A percentile compares a stretch with the other conserved stretches of the same genome.
These are phyloP conservation scores for Trametes maxima DNA, from an alignment of 768 basidiomycete species.

Conservation along the genomic window DNA sequence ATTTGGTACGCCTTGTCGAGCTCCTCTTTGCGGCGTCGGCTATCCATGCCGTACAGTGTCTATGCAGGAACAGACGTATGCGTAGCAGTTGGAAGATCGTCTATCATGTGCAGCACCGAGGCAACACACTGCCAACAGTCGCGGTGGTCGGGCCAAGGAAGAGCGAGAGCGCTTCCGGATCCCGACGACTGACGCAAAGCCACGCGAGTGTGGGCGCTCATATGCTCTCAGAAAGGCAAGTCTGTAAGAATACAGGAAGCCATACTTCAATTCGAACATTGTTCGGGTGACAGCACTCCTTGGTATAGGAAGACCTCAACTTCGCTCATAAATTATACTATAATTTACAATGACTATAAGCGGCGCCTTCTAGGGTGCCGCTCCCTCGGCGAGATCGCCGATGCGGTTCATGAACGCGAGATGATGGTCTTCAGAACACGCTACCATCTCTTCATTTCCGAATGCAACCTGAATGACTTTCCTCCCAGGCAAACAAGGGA, in stretches of 20 bases:
- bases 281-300: no score
- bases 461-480: slow-evolving; percentile 44
- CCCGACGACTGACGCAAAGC: slow-evolving; percentile 5
- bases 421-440: slow-evolving; percentile 44
- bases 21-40: slow-evolving; percentile 28
- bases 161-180: not conserved
- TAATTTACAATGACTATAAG: not conserved
- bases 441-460: slow-evolving; percentile 37
- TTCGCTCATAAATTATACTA: not conserved
- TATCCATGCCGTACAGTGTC: slow-evolving; percentile 16
- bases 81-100: no score
- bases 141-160: not conserved
- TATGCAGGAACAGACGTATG: not conserved
- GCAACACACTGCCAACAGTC: no score
- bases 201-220: slow-evolving; percentile 3
- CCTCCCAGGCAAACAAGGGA: slow-evolving; percentile 37
- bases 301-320: no score
- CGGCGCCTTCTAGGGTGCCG: not conserved
- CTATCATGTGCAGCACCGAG: not conserved
- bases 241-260: not conserved
- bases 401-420: slow-evolving; percentile 32
- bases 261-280: not conserved
- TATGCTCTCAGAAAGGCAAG: slow-evolving; percentile 12
- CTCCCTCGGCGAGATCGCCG: not conserved
- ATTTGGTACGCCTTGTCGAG: slow-evolving; percentile 30